Conservation (phyloP, 768 basidiomycete genomes). For the Leccinum subgranulosum region DNA sequence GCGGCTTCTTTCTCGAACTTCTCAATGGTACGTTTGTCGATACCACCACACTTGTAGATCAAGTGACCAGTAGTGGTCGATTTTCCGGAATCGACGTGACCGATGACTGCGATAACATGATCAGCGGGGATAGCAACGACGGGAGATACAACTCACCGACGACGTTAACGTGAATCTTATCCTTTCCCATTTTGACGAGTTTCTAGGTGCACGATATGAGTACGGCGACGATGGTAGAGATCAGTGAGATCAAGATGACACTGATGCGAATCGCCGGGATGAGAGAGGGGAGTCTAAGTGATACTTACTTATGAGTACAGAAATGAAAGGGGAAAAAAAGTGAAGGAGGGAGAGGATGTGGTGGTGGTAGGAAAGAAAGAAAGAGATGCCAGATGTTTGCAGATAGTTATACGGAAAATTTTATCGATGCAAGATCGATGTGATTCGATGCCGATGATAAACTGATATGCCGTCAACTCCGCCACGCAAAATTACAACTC, state of each 20-base stretch:
- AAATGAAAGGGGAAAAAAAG: constrained; percentile 34
- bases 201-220: constrained; percentile 37
- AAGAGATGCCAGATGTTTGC: constrained; percentile 41
- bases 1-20: constrained; percentile 99
- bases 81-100: constrained; percentile 99
- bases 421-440: constrained; percentile 66
- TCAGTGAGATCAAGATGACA: constrained; percentile 16
- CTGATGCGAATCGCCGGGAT: constrained; percentile 23
- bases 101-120: constrained; percentile 69
- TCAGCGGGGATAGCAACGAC: constrained; percentile 16
- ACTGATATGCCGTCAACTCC: constrained; percentile 48
- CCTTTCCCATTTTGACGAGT: constrained; percentile 87
- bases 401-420: constrained; percentile 64
- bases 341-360: constrained; percentile 31
- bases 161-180: constrained; percentile 95
- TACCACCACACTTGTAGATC: constrained; percentile 99
- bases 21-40: constrained; percentile 99
- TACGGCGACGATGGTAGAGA: constrained; percentile 20
- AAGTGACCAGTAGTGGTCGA: constrained; percentile 99
- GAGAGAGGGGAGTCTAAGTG: neutral
- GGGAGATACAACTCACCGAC: constrained; percentile 63
- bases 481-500: constrained; percentile 14
- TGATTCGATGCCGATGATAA: constrained; percentile 46
- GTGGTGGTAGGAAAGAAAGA: constrained; percentile 37
- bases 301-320: constrained; percentile 44